Evolutionary conservation across 768 basidiomycete species (phyloP), one percentile per base, ranked within the genome.

Genomic region (Boletales sp.): DNA sequence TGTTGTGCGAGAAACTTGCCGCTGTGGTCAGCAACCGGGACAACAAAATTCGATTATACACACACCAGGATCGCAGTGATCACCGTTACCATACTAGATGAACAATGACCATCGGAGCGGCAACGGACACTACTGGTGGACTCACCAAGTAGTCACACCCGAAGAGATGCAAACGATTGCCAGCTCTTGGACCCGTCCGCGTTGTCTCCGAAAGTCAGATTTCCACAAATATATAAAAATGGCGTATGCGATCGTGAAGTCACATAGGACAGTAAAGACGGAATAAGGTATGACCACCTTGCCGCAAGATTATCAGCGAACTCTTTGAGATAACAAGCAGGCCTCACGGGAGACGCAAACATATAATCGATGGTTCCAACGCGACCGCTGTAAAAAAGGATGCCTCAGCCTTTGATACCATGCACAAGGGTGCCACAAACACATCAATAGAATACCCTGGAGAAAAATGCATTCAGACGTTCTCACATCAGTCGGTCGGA

Each of bases 191-290:
- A 56, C 35, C 1, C 39, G 8, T 2, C 25, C 50, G 8, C 50
- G 53, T 35, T 36, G 32, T 30, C 33, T 49, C 14, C 44, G 51
- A 28, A 58, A 50, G 10, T 46, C 51, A 9, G 56, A 45, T 17
- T 35, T 59, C 58, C 57, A 59, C 54, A 59, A 41, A 8, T 59
- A 59, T 36, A 46, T 55, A 32, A 59, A 47, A 36, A 56, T 25
- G 2, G 34, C 33, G 0, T 1, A 33, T 19, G 54, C 49, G 41
- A 57, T 56, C 5, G 56, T 2, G 12, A 48, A 0, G 18, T 60
- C 58, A 5, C 50, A 49, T 1, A 41, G 0, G 0, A 32, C 17
- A 5, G 10, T 49, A 8, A 21, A 0, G 5, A 3, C 1, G 8
- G 54, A 5, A 31, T 3, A 25, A 0, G 43, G 40, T 8, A 48